Evolutionary conservation across 768 basidiomycete genomes (phyloP), one percentile per base, ranked within the genome.

Genomic region (Paxillus rubicundulus): DNA sequence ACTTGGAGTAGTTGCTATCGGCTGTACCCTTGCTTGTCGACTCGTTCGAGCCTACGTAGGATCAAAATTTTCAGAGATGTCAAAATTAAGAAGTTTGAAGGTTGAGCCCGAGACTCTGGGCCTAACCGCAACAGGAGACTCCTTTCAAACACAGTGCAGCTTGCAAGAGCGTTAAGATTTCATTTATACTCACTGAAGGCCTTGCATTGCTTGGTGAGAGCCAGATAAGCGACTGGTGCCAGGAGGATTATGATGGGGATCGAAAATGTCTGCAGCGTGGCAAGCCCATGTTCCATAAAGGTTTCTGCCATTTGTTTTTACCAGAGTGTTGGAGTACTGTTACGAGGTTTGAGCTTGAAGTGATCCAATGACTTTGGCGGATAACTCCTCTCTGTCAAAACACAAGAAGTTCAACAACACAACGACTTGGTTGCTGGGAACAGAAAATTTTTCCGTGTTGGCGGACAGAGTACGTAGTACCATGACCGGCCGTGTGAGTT

Each of bases 221-320:
- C 12, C 38, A 69, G 27, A 41, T 61, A 70, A 34, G 53, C 47
- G 21, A 63, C 17, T 0, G 63, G 52, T 1, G 28, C 57, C 1
- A 67, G 41, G 17, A 61, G 39, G 1, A 55, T 2, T 27, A 55
- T 10, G 17, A 49, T 33, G 4, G 55, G 45, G 24, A 58, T 45
- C 47, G 63, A 39, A 20, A 55, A 30, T 36, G 56, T 47, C 24
- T 53, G 51, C 20, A 66, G 27, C 32, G 44, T 40, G 34, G 40
- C 30, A 3, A 49, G 30, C n/a, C 52, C 13, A n/a, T 47, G 33
- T 30, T 56, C 46, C 45, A 53, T 16, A 34, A 52, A 43, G 5
- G 32, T 14, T 16, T 46, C 32, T 53, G 37, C 9, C 28, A 28
- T 47, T 12, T 30, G 10, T 7, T 30, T 10, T 10, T 30, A 30